phyloP scores from a whole-genome alignment of 2,329 filamentous ascomycete species.

The Hypoxylon sp. region DNA sequence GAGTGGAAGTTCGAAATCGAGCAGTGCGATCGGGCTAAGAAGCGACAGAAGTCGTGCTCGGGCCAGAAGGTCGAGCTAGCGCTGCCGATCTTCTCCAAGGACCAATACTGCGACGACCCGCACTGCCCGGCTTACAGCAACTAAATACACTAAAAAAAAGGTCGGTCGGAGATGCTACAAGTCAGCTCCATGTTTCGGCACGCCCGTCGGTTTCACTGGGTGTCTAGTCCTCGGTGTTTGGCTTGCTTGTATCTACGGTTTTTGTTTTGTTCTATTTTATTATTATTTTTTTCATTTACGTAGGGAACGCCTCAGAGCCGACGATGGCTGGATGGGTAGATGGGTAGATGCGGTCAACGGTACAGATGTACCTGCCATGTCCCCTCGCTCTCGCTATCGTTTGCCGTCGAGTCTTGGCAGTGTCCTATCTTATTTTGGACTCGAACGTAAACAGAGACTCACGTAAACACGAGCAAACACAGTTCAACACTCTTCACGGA shows the following conservation, averaged over 20 bases:
- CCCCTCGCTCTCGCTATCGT: neutral
- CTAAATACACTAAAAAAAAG: neutral
- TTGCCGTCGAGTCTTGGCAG: neutral
- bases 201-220: neutral
- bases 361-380: neutral
- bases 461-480: no score
- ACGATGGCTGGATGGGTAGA: no score
- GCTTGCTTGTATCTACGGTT: neutral
- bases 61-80: constrained; percentile 36
- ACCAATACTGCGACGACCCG: constrained; percentile 38
- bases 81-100: constrained; percentile 38
- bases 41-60: constrained; percentile 29
- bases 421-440: neutral
- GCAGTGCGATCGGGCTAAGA: constrained; percentile 31
- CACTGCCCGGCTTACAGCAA: constrained; percentile 36
- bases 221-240: neutral
- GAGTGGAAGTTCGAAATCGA: constrained; percentile 36
- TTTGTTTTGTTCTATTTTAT: neutral
- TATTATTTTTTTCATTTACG: no score
- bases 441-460: neutral
- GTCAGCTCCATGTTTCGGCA: constrained; percentile 7
- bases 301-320: neutral
- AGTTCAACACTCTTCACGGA: neutral
- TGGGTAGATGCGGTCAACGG: neutral
- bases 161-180: neutral